Percentiles rank a stretch among this genome's conserved stretches.
These are phyloP conservation scores for Cucumis cinereus DNA, from an alignment of 306 rosid genomes.

Conservation along the genomic window DNA sequence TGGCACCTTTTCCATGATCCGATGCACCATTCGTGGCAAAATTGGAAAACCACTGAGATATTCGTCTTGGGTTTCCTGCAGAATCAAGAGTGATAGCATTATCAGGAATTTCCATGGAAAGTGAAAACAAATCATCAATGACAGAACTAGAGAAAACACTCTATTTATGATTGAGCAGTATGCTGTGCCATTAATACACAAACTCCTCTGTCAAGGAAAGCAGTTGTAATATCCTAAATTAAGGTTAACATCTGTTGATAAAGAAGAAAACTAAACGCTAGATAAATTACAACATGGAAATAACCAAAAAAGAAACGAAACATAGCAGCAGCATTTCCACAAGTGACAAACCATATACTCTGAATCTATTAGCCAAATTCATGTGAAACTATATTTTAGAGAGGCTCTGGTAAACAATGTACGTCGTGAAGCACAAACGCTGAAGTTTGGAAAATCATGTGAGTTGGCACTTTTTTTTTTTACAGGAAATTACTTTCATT, in stretches of 20 bases:
- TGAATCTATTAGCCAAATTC: neutral
- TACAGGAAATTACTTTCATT: too few species aligned
- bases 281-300: neutral
- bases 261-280: neutral
- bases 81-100: constrained; percentile 12
- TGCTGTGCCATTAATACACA: neutral
- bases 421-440: neutral
- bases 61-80: constrained; percentile 64
- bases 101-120: constrained; percentile 18
- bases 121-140: neutral
- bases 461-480: neutral
- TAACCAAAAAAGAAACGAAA: neutral
- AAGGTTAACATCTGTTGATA: neutral
- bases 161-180: neutral
- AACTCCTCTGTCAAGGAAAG: neutral
- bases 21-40: constrained; percentile 35
- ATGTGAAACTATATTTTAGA: neutral
- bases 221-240: neutral
- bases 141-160: neutral
- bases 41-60: constrained; percentile 60
- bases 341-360: neutral
- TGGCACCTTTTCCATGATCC: constrained; percentile 65
- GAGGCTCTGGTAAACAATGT: neutral
- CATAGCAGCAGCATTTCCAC: neutral
- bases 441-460: neutral